Percentiles rank a stretch among this genome's conserved stretches.
Evolutionary conservation across 176 grass and related monocot species (phyloP).

Genomic region (Raddia guianensis): DNA sequence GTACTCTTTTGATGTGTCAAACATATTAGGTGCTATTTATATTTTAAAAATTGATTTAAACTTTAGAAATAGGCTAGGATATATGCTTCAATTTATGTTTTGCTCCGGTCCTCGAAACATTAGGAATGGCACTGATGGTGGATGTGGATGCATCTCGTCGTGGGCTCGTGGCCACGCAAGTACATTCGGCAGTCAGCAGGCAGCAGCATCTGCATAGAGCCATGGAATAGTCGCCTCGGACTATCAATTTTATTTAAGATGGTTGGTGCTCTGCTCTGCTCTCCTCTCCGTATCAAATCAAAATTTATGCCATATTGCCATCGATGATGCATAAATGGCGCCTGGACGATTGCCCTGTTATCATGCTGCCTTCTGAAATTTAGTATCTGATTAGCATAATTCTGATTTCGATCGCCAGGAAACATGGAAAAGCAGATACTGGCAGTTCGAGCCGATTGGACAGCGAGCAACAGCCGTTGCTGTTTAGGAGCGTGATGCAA

Average conservation of each 20-base stretch:
- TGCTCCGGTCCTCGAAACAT: no score
- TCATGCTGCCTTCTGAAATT: not conserved
- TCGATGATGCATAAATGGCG: not conserved
- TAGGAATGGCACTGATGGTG: no score
- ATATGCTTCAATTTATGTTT: no score
- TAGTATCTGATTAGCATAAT: no score
- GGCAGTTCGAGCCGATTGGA: not conserved
- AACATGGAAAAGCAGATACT: not conserved
- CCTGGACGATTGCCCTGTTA: not conserved
- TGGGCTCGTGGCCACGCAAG: no score
- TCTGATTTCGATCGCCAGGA: not conserved
- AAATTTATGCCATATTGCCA: not conserved
- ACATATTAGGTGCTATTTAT: no score
- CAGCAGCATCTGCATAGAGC: not conserved
- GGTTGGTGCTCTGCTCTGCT: not conserved
- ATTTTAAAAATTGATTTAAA: no score
- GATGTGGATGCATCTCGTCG: no score
- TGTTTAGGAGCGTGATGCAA: not conserved
- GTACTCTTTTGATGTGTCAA: no score
- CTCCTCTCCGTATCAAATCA: not conserved
- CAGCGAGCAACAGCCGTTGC: not conserved
- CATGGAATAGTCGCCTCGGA: not conserved
- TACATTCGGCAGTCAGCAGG: no score
- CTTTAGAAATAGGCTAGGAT: no score
- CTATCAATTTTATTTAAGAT: not conserved